Conservation (phyloP, 202 grass and related monocot species). For the Musa balbisiana region DNA sequence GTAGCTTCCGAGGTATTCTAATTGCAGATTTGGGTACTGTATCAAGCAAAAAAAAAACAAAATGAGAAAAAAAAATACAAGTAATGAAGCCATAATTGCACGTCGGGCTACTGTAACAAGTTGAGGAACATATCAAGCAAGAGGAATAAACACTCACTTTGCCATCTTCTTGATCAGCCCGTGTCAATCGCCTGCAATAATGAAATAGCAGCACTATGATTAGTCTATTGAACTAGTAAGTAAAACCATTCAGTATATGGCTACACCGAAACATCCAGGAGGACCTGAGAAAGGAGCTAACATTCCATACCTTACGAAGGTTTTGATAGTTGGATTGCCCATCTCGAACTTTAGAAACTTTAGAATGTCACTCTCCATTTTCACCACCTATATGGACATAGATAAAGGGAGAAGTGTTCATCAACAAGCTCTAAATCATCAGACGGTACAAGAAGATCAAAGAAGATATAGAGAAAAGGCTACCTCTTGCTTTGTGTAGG, state of each 20-base stretch:
- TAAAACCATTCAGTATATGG: background rate
- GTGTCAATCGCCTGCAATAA: conserved; percentile 56
- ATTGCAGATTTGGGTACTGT: conserved; percentile 40
- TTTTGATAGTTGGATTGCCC: conserved; percentile 79
- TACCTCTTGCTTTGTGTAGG: conserved; percentile 75
- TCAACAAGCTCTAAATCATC: background rate
- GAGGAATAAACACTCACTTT: conserved; percentile 37
- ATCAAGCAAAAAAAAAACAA: conserved; percentile 20
- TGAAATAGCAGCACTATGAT: background rate
- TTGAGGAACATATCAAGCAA: conserved; percentile 1
- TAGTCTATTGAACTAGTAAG: background rate
- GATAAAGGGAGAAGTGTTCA: conserved; percentile 5
- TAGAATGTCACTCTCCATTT: conserved; percentile 79
- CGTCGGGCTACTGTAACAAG: background rate
- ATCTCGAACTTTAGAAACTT: conserved; percentile 80
- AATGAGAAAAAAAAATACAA: conserved; percentile 14
- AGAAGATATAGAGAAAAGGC: background rate
- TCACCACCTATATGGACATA: conserved; percentile 36
- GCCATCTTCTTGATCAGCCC: conserved; percentile 39
- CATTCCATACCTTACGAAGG: conserved; percentile 48
- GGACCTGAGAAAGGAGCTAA: no score
- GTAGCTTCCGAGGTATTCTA: conserved; percentile 65
- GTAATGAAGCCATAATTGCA: background rate
- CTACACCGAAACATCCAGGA: background rate
- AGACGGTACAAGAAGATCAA: background rate